Conservation (phyloP, 116 monocot genomes). For the Posidonia oceanica region DNA sequence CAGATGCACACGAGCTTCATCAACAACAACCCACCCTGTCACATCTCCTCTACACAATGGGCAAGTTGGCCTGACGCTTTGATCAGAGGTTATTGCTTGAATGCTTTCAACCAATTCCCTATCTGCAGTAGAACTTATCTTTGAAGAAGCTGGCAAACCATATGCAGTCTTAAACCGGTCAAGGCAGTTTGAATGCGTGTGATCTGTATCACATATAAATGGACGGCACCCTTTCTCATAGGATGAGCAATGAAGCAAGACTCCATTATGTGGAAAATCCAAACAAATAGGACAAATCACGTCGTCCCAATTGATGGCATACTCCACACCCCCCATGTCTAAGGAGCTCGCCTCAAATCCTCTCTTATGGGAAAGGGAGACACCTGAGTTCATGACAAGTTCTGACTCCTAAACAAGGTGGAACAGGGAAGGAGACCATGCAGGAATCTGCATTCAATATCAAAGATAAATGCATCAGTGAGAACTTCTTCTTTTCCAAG, state of each 20-base stretch:
- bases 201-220: constrained; percentile 71
- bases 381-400: background rate
- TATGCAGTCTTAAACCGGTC: constrained; percentile 51
- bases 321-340: background rate
- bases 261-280: constrained; percentile 79
- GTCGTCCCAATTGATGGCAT: constrained; percentile 44
- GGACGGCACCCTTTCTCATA: constrained; percentile 75
- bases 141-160: constrained; percentile 25
- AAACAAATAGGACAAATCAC: constrained; percentile 79
- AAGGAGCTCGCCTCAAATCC: background rate
- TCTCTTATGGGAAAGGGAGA: background rate
- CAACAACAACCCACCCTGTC: constrained; percentile 54
- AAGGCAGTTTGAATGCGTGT: constrained; percentile 68
- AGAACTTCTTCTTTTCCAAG: no score
- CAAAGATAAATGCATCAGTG: background rate
- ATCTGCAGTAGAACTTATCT: constrained; percentile 11
- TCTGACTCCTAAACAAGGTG: background rate
- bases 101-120: constrained; percentile 7
- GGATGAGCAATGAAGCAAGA: constrained; percentile 60
- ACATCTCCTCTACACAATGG: constrained; percentile 76
- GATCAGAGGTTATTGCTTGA: constrained; percentile 18
- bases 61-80: constrained; percentile 25
- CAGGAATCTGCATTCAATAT: background rate
- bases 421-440: background rate
- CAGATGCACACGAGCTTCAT: constrained; percentile 49